A percentile compares a stretch with the other conserved stretches of the same genome.
Conservation (phyloP, 345 rosid genomes). For the Cardiospermum halicacabum region DNA sequence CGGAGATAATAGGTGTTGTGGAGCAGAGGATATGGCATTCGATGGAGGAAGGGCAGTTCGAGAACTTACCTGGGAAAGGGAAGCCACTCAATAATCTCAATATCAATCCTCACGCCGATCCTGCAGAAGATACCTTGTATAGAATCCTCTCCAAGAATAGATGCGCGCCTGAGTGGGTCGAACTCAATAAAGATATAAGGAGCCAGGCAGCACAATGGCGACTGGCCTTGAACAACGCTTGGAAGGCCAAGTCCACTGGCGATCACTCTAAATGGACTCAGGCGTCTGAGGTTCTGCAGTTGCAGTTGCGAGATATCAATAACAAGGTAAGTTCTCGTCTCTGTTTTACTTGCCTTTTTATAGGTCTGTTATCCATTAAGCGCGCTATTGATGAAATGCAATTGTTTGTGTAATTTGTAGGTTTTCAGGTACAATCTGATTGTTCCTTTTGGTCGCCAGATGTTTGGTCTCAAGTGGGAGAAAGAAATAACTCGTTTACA, state of each 20-base stretch:
- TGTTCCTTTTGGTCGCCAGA: constrained; percentile 85
- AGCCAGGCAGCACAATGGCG: constrained; percentile 59
- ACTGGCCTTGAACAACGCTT: constrained; percentile 63
- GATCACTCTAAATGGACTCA: constrained; percentile 51
- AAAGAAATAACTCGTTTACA: constrained; percentile 64
- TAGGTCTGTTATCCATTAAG: too few relatives aligned
- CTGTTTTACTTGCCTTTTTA: too few relatives aligned
- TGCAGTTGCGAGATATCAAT: constrained; percentile 59
- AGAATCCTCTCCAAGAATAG: constrained; percentile 78
- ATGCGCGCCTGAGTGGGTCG: constrained; percentile 91
- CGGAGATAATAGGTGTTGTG: constrained; percentile 72
- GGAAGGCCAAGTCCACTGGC: constrained; percentile 43
- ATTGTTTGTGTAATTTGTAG: constrained; percentile 30
- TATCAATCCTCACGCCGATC: constrained; percentile 76
- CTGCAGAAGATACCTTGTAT: constrained; percentile 81
- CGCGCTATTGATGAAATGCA: neutral
- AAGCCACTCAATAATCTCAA: constrained; percentile 72
- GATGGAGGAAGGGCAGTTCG: constrained; percentile 93
- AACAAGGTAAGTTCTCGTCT: constrained; percentile 40
- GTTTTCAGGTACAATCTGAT: constrained; percentile 80
- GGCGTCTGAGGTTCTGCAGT: constrained; percentile 37
- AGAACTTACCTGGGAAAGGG: constrained; percentile 90
- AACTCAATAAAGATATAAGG: constrained; percentile 85
- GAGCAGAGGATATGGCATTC: constrained; percentile 97
- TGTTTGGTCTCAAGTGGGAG: constrained; percentile 86